A percentile compares a stretch with the other conserved stretches of the same genome.
These are phyloP conservation scores for Naumovozyma baii DNA, from an alignment of 805 yeast species.

Conservation along the genomic window DNA sequence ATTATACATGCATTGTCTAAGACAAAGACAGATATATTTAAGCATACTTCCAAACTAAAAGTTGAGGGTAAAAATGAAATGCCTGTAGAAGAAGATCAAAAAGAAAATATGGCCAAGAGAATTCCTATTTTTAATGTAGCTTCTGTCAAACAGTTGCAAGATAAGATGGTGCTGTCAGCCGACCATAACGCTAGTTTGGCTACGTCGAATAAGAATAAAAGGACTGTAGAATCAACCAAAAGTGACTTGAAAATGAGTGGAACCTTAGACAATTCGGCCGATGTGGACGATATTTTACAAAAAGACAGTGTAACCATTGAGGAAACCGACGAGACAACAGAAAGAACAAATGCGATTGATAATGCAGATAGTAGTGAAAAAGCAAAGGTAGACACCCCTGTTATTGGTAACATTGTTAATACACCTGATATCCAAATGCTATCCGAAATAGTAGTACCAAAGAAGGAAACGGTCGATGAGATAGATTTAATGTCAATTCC, in stretches of 20 bases:
- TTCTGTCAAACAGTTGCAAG: conserved; percentile 10
- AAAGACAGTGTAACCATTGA: too few relatives aligned
- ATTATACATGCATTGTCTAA: conserved; percentile 19
- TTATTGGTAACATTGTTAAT: background rate
- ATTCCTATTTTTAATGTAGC: conserved; percentile 20
- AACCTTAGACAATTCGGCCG: too few relatives aligned
- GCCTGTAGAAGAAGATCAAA: background rate
- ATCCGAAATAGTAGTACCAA: background rate
- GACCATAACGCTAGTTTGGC: background rate
- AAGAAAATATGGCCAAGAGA: conserved; percentile 4
- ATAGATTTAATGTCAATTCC: background rate
- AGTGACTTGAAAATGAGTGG: too few relatives aligned
- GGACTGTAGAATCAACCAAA: background rate
- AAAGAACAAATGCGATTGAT: too few relatives aligned
- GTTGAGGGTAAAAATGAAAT: background rate
- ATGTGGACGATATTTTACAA: too few relatives aligned
- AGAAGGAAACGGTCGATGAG: background rate
- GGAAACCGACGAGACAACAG: too few relatives aligned
- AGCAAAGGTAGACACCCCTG: too few relatives aligned
- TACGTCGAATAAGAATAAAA: background rate
- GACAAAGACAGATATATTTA: conserved; percentile 9
- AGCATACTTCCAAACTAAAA: conserved; percentile 5
- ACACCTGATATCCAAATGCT: background rate
- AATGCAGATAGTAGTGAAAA: too few relatives aligned
- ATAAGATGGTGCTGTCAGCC: background rate